Evolutionary conservation across 805 yeast genomes (phyloP), one percentile per base, ranked within the genome.

Genomic region (Metahyphopichia silvanorum): DNA sequence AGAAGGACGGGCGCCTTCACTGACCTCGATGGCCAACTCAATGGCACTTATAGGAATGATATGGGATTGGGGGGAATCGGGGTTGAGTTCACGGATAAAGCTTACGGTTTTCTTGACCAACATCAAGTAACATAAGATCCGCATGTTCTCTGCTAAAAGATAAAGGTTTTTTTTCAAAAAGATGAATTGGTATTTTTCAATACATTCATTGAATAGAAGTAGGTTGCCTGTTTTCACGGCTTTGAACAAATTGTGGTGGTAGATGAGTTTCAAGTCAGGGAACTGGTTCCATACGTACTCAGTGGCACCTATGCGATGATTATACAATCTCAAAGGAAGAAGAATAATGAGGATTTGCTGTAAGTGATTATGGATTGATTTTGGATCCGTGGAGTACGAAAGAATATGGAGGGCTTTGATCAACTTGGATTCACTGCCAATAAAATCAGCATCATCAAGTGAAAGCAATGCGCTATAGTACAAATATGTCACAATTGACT

Each of bases 391-490:
- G 6, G 33, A 33, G 41, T 50, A 55, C 7, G 54, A 29, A 21
- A 63, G 42, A 19, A 63, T 44, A 8, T 43, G 42, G 38, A 75
- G 56, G 0, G 93, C 88, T 25, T 60, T 49, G 9, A 65, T 55
- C 28, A 86, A 66, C 46, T 76, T 71, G 10, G 54, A 55, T 35
- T 71, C 73, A 3, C 82, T 81, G 10, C 58, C 57, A 3, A 37
- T 55, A 42, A 74, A 77, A 36, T 83, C 79, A 16, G 76, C 76
- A 35, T 81, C 83, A 46, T 82, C 80, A 25, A 82, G 74, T 31
- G 77, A 70, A 33, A 84, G 65, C 10, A 80, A 66, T 2, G 89
- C 86, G 49, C 78, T 69, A 57, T 79, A 85, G 58, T 83, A 88
- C 30, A 77, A 60, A 53, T 77, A 86, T 2, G 76, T 70, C 23